These are phyloP conservation scores for Mycena polygramma DNA, from an alignment of 768 basidiomycete genomes.

Conservation along the genomic window DNA sequence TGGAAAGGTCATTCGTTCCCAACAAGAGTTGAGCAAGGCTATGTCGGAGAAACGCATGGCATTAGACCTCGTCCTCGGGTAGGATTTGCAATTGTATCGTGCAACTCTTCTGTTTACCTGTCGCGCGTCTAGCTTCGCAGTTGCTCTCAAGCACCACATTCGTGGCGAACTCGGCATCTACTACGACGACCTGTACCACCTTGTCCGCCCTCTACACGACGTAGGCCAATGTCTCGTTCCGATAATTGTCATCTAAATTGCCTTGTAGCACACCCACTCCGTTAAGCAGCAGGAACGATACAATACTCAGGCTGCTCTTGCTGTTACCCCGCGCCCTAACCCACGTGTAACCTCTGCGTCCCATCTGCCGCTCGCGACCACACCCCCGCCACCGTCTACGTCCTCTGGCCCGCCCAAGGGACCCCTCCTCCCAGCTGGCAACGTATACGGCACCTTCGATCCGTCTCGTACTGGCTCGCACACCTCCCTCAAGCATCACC, in stretches of 20 bases:
- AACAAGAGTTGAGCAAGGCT: slow-evolving; percentile 60
- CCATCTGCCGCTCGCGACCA: slow-evolving; percentile 33
- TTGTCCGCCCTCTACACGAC: slow-evolving; percentile 69
- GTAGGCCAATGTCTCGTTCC: slow-evolving; percentile 45
- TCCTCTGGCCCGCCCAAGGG: slow-evolving; percentile 30
- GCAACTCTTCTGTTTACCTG: background rate
- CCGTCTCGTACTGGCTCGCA: slow-evolving; percentile 39
- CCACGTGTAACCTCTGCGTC: slow-evolving; percentile 46
- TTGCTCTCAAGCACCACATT: slow-evolving; percentile 74
- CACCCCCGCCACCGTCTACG: slow-evolving; percentile 33
- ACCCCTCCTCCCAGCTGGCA: slow-evolving; percentile 58
- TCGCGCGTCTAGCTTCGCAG: slow-evolving; percentile 56
- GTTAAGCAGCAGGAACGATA: slow-evolving; percentile 38
- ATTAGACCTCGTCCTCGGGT: slow-evolving; percentile 71
- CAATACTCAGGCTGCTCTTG: slow-evolving; percentile 35
- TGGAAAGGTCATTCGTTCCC: slow-evolving; percentile 48
- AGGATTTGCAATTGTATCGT: slow-evolving; percentile 35
- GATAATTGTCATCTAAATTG: slow-evolving; percentile 5
- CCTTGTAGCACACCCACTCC: slow-evolving; percentile 50
- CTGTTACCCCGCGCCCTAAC: slow-evolving; percentile 43
- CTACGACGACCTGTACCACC: slow-evolving; percentile 71
- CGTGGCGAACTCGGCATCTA: slow-evolving; percentile 73
- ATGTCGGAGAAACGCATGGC: slow-evolving; percentile 76
- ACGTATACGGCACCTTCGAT: slow-evolving; percentile 65
- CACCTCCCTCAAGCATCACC: slow-evolving; percentile 31